A percentile compares a stretch with the other conserved stretches of the same genome.
Evolutionary conservation across 31 red algal genomes (phyloP).

Genomic region (Endocladia muricata): DNA sequence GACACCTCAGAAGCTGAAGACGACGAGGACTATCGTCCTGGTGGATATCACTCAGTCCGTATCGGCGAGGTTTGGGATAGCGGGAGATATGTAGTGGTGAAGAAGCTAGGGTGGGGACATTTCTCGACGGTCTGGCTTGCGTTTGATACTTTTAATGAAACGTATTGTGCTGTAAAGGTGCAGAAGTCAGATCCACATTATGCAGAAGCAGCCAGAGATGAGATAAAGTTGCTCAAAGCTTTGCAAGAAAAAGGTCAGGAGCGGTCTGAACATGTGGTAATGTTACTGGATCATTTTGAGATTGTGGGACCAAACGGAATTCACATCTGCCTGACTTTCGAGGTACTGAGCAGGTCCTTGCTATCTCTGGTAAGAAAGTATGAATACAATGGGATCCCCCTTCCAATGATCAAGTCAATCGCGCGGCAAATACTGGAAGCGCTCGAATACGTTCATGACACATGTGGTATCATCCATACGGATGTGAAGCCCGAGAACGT

Average conservation of each 20-base stretch:
- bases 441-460: slow-evolving; percentile 76
- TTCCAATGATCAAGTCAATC: slow-evolving; percentile 55
- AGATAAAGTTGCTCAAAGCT: slow-evolving; percentile 59
- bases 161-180: slow-evolving; percentile 83
- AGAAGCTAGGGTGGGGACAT: slow-evolving; percentile 96
- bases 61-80: slow-evolving; percentile 75
- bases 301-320: slow-evolving; percentile 64
- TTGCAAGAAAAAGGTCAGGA: slow-evolving; percentile 30
- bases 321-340: slow-evolving; percentile 88
- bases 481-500: slow-evolving; percentile 99
- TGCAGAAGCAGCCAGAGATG: slow-evolving; percentile 85
- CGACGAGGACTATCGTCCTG: slow-evolving; percentile 70
- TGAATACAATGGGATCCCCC: slow-evolving; percentile 70
- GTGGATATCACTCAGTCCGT: slow-evolving; percentile 88
- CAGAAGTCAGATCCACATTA: slow-evolving; percentile 92
- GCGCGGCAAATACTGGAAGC: slow-evolving; percentile 68
- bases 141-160: slow-evolving; percentile 34
- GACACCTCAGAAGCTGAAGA: slow-evolving; percentile 54
- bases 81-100: slow-evolving; percentile 72
- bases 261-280: slow-evolving; percentile 39
- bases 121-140: slow-evolving; percentile 94
- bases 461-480: slow-evolving; percentile 87
- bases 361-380: slow-evolving; percentile 76
- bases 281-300: slow-evolving; percentile 76
- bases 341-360: slow-evolving; percentile 75